phyloP scores from a whole-genome alignment of 495 filamentous ascomycete genomes.

The Massariosphaeria phaeospora region DNA sequence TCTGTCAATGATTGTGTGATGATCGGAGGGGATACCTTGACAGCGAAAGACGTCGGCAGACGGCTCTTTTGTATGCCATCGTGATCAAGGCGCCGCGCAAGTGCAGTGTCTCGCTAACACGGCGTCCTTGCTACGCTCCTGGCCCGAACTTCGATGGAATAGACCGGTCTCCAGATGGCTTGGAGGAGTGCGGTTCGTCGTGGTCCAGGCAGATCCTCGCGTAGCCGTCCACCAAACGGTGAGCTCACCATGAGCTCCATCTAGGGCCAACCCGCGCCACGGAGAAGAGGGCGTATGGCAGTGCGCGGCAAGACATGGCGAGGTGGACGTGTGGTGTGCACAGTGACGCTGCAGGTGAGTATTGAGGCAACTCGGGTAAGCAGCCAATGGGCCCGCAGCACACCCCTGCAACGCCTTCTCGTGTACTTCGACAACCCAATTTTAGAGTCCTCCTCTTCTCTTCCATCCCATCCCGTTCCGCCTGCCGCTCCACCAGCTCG shows the following conservation, averaged over 20 bases:
- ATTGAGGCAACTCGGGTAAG: conserved; percentile 14
- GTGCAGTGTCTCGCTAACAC: conserved; percentile 5
- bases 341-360: background rate
- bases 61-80: conserved; percentile 11
- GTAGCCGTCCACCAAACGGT: background rate
- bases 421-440: background rate
- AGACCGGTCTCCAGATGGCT: conserved; percentile 10
- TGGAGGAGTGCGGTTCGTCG: conserved; percentile 4
- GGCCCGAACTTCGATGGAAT: conserved; percentile 15
- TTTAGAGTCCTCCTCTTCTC: conserved; percentile 12
- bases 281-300: background rate
- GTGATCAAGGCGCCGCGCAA: conserved; percentile 12
- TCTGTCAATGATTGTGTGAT: background rate
- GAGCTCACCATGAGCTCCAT: background rate
- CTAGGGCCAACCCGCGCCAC: conserved; percentile 11
- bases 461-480: background rate
- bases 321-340: too few species aligned
- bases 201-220: background rate
- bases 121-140: conserved; percentile 7
- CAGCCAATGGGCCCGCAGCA: conserved; percentile 5
- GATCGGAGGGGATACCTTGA: background rate
- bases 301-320: conserved; percentile 10
- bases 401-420: background rate
- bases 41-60: background rate
- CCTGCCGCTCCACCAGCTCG: background rate